Base-by-base conservation (phyloP, 345 rosid species). In the Isatis tinctoria region DNA sequence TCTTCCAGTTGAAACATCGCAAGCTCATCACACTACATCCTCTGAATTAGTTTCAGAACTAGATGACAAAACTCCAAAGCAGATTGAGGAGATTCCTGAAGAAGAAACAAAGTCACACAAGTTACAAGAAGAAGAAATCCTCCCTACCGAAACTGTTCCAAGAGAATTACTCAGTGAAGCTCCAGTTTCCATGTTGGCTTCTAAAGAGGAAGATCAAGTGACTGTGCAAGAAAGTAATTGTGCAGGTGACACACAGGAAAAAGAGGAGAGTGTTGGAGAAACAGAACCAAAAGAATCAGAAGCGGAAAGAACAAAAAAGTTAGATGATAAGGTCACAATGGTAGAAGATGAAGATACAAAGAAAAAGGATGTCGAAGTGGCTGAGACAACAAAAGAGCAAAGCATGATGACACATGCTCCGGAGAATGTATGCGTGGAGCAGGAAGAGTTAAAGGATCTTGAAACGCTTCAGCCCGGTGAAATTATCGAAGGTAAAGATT, bases 241-340 rank as follows among this genome's bases (percentile, higher is more conserved):
- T 41, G 37, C 41, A 70, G 74, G 60, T 58, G 62, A 63, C 6
- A 56, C 18, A 33, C 72, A 24, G 10, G 65, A 30, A 40, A 18
- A 9, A 28, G 61, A 35, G 54, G 71, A 54, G 28, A 56, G 2
- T 41, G 59, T 44, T 18, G 70, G 24, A 73, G 65, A 67, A 59
- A 60, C 63, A 60, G 41, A 75, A 39, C 17, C 32, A 47, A 58
- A 43, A 66, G 78, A 66, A 26, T 8, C 60, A 37, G 74, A 47
- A 45, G 60, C 30, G 11, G 80, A 75, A 72, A 73, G 26, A 48
- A 14, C 43, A 45, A 61, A 52, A n/a, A 63, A 49, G 57, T 26
- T 70, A 33, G 69, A 81, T 70, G 81, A 81, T 74, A n/a, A 62
- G 60, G 44, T 72, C 20, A 69, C 72, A 69, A 40, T 73, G 69